These are phyloP conservation scores for Halenospora varia DNA, from an alignment of 495 filamentous ascomycete species.

Conservation along the genomic window DNA sequence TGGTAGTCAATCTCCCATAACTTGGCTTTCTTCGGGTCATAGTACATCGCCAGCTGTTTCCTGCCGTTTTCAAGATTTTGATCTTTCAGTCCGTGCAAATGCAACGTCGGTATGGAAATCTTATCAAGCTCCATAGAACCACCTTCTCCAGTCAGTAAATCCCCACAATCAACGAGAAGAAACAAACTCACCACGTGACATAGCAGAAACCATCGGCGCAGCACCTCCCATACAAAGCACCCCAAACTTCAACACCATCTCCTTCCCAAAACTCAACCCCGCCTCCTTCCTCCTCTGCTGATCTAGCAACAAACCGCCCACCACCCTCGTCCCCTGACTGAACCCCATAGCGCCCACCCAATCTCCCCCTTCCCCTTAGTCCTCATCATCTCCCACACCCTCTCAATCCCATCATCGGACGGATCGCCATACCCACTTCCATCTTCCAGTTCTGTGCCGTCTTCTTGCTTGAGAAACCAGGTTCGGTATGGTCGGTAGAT, in stretches of 20 bases:
- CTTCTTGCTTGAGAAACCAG: slow-evolving; percentile 9
- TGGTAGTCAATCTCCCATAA: slow-evolving; percentile 17
- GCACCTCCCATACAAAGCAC: slow-evolving; percentile 16
- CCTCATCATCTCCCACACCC: slow-evolving; percentile 12
- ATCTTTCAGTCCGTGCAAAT: slow-evolving; percentile 16
- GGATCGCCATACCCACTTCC: slow-evolving; percentile 2
- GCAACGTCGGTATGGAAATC: slow-evolving; percentile 15
- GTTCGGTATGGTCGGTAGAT: slow-evolving; percentile 16
- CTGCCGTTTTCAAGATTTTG: slow-evolving; percentile 7
- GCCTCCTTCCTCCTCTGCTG: slow-evolving; percentile 14
- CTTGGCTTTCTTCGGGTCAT: slow-evolving; percentile 3
- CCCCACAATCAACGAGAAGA: not conserved
- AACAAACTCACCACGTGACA: slow-evolving; percentile 7
- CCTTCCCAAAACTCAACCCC: not conserved
- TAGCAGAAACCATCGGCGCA: slow-evolving; percentile 15
- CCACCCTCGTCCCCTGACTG: slow-evolving; percentile 20
- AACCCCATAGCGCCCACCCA: slow-evolving; percentile 22
- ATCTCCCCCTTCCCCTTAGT: slow-evolving; percentile 9
- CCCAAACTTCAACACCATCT: slow-evolving; percentile 18
- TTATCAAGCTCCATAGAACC: not conserved
- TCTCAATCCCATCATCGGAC: slow-evolving; percentile 13
- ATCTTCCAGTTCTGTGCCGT: slow-evolving; percentile 1
- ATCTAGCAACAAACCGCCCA: slow-evolving; percentile 17
- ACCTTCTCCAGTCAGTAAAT: not conserved
- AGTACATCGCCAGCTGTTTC: slow-evolving; percentile 10